Evolutionary conservation across 129 eudicot species (phyloP).

Genomic region (Ambrosia artemisiifolia): DNA sequence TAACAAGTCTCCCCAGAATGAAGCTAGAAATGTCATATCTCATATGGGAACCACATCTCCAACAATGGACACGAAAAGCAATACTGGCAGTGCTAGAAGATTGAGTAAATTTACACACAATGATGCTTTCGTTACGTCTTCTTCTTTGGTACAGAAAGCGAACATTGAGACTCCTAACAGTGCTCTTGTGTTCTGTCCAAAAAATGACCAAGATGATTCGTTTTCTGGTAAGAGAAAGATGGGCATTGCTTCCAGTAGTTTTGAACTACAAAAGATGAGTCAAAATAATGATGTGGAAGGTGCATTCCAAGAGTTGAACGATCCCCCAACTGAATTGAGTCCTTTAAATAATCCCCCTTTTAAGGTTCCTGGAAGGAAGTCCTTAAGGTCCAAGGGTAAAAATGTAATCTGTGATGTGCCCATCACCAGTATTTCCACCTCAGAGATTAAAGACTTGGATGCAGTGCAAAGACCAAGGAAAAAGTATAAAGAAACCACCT

Average conservation of each 20-base stretch:
- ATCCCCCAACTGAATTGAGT: slow-evolving; percentile 12
- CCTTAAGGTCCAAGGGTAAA: slow-evolving; percentile 28
- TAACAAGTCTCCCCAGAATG: slow-evolving; percentile 38
- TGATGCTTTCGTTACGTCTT: slow-evolving; percentile 23
- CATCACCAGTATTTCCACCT: slow-evolving; percentile 6
- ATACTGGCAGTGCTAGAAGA: slow-evolving; percentile 23
- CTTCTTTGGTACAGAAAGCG: slow-evolving; percentile 24
- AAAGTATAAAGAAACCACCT: slow-evolving; percentile 15
- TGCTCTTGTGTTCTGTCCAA: slow-evolving; percentile 9
- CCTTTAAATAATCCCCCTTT: slow-evolving; percentile 14
- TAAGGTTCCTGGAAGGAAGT: slow-evolving; percentile 2
- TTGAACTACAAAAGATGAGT: slow-evolving; percentile 37
- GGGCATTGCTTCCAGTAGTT: slow-evolving; percentile 28
- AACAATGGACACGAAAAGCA: slow-evolving; percentile 21
- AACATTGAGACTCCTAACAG: slow-evolving; percentile 5
- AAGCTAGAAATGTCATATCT: slow-evolving; percentile 19
- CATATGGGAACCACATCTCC: slow-evolving; percentile 23
- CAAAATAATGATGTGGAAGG: slow-evolving; percentile 11
- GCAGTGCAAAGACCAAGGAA: slow-evolving; percentile 13
- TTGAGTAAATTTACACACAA: slow-evolving; percentile 17
- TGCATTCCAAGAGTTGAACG: slow-evolving; percentile 12
- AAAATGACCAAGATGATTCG: slow-evolving; percentile 25
- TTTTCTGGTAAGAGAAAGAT: slow-evolving; percentile 44
- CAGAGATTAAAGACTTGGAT: slow-evolving; percentile 20
- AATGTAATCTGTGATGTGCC: slow-evolving; percentile 15